Percentiles rank a stretch among this genome's conserved stretches.
These are phyloP conservation scores for Lactifluus rugatus DNA, from an alignment of 768 basidiomycete genomes.

Conservation along the genomic window DNA sequence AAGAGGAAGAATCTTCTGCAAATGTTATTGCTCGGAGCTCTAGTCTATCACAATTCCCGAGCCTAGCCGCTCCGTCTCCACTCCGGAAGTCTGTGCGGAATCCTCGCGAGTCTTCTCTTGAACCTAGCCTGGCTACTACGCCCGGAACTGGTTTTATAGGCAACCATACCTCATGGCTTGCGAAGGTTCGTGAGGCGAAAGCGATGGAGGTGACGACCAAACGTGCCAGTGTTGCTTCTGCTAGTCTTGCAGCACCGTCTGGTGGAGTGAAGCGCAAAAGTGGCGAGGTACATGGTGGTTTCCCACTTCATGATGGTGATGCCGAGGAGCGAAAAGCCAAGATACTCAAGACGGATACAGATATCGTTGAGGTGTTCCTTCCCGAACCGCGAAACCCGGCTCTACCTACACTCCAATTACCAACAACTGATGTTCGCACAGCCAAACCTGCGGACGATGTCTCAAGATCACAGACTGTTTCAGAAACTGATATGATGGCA, in stretches of 20 bases:
- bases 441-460: conserved; percentile 7
- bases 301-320: background rate
- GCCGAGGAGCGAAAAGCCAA: conserved; percentile 36
- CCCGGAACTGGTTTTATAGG: conserved; percentile 32
- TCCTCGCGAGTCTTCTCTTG: conserved; percentile 34
- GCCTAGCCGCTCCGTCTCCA: conserved; percentile 59
- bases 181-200: conserved; percentile 67
- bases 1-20: conserved; percentile 22
- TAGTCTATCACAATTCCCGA: conserved; percentile 41
- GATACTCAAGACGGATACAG: conserved; percentile 35
- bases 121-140: conserved; percentile 23
- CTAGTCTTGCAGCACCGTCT: conserved; percentile 1
- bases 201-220: conserved; percentile 27
- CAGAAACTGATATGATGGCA: conserved; percentile 46
- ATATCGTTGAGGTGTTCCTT: background rate
- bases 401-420: background rate
- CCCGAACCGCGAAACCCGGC: background rate
- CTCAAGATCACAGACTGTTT: background rate
- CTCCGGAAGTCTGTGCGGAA: conserved; percentile 57
- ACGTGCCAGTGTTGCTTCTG: conserved; percentile 21
- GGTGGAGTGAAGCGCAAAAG: conserved; percentile 54
- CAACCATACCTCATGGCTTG: conserved; percentile 74
- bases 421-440: background rate
- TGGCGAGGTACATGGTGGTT: conserved; percentile 26
- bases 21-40: conserved; percentile 30